A percentile compares a stretch with the other conserved stretches of the same genome.
Evolutionary conservation across 108 stramenopile species (phyloP).

Genomic region (Conticribra guillardii): DNA sequence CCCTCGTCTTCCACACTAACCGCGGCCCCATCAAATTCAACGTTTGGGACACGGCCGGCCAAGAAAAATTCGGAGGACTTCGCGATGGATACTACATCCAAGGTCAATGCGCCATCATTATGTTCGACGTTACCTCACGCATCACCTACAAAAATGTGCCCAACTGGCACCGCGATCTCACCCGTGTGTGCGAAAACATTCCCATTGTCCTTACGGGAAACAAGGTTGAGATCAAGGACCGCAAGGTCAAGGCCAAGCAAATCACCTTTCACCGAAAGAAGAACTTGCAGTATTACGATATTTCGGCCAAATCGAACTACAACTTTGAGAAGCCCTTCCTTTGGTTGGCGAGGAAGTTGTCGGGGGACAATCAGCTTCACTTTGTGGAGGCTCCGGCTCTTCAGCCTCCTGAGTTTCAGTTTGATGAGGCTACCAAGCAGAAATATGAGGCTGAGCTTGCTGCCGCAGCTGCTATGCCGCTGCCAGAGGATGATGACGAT

Average conservation of each 20-base stretch:
- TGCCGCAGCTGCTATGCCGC: constrained; percentile 90
- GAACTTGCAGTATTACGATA: constrained; percentile 99
- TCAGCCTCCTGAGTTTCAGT: constrained; percentile 94
- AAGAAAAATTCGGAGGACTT: constrained; percentile 99
- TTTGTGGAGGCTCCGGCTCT: constrained; percentile 98
- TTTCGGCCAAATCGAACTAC: constrained; percentile 99
- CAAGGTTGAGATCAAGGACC: constrained; percentile 99
- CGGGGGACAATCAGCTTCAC: constrained; percentile 94
- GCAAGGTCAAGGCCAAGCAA: constrained; percentile 99
- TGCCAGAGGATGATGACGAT: constrained; percentile 97
- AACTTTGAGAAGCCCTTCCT: constrained; percentile 99
- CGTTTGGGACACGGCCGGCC: constrained; percentile 99
- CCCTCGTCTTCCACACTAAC: constrained; percentile 98
- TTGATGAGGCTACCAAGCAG: constrained; percentile 91
- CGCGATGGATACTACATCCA: constrained; percentile 99
- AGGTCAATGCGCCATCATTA: constrained; percentile 99
- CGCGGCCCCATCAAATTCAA: constrained; percentile 99
- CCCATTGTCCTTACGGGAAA: constrained; percentile 98
- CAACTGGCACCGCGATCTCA: constrained; percentile 99
- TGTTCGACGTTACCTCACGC: constrained; percentile 97
- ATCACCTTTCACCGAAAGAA: constrained; percentile 99
- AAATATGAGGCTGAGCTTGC: constrained; percentile 89
- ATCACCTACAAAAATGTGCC: constrained; percentile 99
- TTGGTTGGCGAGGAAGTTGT: constrained; percentile 98
- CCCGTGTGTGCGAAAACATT: constrained; percentile 99